Percentiles rank a stretch among this genome's conserved stretches.
These are phyloP conservation scores for Ascochyta koolunga DNA, from an alignment of 2,329 filamentous ascomycete genomes.

Conservation along the genomic window DNA sequence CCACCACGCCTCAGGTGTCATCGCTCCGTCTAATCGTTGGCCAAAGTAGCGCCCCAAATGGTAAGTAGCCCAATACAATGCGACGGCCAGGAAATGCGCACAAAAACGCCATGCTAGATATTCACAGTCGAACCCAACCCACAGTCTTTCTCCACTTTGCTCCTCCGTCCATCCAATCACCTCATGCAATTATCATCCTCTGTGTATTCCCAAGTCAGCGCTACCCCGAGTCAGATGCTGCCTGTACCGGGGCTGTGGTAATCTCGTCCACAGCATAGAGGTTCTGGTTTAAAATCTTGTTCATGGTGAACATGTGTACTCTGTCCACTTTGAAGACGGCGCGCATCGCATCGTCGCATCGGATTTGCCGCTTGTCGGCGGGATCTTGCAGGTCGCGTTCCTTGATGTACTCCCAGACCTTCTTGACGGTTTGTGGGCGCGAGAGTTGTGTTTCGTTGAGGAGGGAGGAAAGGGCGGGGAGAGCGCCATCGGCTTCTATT, in stretches of 20 bases:
- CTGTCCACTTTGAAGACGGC: conserved; percentile 89
- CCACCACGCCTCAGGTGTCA: background rate
- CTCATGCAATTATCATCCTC: background rate
- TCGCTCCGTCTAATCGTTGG: background rate
- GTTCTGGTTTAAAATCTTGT: conserved; percentile 90
- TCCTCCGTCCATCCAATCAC: background rate
- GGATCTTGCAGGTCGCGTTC: conserved; percentile 87
- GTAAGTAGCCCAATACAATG: conserved; percentile 2
- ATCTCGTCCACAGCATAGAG: conserved; percentile 81
- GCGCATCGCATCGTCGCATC: conserved; percentile 89
- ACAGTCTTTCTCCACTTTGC: background rate
- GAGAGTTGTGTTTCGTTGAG: conserved; percentile 82
- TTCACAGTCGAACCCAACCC: conserved; percentile 1
- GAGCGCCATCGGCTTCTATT: conserved; percentile 73
- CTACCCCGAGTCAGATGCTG: background rate
- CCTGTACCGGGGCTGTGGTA: background rate
- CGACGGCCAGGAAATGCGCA: conserved; percentile 13
- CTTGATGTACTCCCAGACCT: conserved; percentile 95
- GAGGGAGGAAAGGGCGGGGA: conserved; percentile 72
- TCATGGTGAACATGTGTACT: conserved; percentile 99
- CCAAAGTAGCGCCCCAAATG: background rate
- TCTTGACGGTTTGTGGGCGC: conserved; percentile 93
- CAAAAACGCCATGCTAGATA: conserved; percentile 16
- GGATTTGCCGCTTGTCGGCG: conserved; percentile 86
- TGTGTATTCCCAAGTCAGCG: background rate